Evolutionary conservation across 768 basidiomycete genomes (phyloP).

Genomic region (Leccinellum luteum): DNA sequence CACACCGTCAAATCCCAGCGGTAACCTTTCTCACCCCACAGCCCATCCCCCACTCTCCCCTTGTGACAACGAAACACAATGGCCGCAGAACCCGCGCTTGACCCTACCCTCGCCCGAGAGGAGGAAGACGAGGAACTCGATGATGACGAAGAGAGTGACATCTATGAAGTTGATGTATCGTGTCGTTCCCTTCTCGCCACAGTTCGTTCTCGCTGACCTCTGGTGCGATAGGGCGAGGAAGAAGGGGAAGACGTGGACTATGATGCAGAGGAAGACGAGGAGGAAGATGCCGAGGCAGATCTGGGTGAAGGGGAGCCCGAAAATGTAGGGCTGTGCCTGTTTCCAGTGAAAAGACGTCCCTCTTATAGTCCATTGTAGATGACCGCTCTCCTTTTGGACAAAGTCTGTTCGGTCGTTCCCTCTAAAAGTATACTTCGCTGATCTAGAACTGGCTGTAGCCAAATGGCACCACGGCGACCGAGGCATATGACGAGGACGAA

Average conservation of each 20-base stretch:
- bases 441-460: conserved; percentile 1
- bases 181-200: neutral
- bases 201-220: neutral
- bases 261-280: conserved; percentile 21
- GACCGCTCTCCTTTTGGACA: conserved; percentile 23
- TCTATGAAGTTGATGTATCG: conserved; percentile 26
- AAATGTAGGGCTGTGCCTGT: conserved; percentile 12
- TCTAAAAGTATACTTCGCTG: neutral
- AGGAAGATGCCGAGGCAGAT: conserved; percentile 8
- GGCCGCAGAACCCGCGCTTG: conserved; percentile 18
- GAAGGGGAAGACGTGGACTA: conserved; percentile 6
- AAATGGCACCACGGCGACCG: conserved; percentile 9
- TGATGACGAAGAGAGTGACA: conserved; percentile 30
- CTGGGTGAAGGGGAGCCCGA: neutral
- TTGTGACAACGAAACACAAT: conserved; percentile 11
- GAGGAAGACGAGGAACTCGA: conserved; percentile 8
- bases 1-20: conserved; percentile 1
- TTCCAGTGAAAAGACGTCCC: neutral
- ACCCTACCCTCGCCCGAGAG: conserved; percentile 3
- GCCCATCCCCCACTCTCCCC: neutral
- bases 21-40: conserved; percentile 6
- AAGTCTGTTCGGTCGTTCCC: conserved; percentile 7
- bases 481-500: conserved; percentile 17
- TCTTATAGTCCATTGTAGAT: conserved; percentile 16
- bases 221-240: conserved; percentile 18